phyloP scores from a whole-genome alignment of 2,329 filamentous ascomycete genomes.

The Apiospora marii region DNA sequence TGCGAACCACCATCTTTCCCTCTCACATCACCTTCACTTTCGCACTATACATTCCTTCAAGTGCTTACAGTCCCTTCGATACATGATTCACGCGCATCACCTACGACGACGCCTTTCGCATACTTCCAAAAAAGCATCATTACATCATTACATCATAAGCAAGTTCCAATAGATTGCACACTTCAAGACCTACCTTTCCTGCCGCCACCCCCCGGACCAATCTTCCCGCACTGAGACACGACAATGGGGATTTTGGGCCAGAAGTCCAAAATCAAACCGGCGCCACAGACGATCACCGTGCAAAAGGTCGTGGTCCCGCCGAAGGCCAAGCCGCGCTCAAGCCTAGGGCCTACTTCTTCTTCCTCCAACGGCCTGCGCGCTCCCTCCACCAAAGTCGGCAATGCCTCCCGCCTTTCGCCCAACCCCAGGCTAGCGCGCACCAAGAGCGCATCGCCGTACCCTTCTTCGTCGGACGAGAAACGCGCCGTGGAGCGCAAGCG shows the following conservation, averaged over 20 bases:
- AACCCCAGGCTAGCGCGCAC: conserved; percentile 45
- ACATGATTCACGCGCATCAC: not conserved
- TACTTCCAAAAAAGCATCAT: not conserved
- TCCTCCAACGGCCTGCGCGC: conserved; percentile 31
- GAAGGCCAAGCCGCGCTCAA: conserved; percentile 42
- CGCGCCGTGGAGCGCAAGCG: conserved; percentile 52
- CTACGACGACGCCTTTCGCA: not conserved
- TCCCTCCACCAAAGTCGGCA: conserved; percentile 32
- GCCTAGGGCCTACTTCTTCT: conserved; percentile 31
- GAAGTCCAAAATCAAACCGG: conserved; percentile 59
- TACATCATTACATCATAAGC: conserved; percentile 11
- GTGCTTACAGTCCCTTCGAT: not conserved
- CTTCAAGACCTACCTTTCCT: not conserved
- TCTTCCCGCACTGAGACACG: conserved; percentile 20
- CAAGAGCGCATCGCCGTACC: conserved; percentile 51
- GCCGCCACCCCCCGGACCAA: conserved; percentile 15
- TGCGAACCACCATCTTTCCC: conserved; percentile 6
- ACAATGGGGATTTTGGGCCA: conserved; percentile 52
- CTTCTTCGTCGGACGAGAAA: conserved; percentile 42
- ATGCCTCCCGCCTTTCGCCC: conserved; percentile 49
- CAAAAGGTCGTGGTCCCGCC: conserved; percentile 59
- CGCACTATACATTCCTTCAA: conserved; percentile 11
- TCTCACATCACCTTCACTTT: conserved; percentile 11
- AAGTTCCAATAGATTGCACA: not conserved
- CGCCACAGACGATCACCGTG: conserved; percentile 58